phyloP scores from a whole-genome alignment of 2,329 filamentous ascomycete genomes.

The Zymoseptoria ardabiliae region DNA sequence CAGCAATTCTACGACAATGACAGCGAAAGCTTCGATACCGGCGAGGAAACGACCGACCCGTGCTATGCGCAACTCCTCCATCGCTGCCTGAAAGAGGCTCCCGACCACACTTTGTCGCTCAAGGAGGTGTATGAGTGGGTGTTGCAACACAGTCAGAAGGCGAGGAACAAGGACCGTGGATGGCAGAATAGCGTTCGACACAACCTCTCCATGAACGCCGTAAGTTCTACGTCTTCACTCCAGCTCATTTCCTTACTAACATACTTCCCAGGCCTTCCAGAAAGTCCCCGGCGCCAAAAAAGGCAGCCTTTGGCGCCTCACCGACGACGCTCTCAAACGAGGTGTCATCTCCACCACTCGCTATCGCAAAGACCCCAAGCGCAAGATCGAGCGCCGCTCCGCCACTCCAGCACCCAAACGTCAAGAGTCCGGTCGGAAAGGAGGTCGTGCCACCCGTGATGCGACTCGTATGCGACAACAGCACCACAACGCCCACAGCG shows the following conservation, averaged over 20 bases:
- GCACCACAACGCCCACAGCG: slow-evolving; percentile 7
- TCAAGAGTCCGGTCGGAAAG: slow-evolving; percentile 40
- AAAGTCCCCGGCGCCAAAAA: slow-evolving; percentile 56
- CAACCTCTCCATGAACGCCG: slow-evolving; percentile 91
- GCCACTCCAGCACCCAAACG: slow-evolving; percentile 31
- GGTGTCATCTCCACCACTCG: slow-evolving; percentile 80
- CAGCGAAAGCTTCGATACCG: not conserved
- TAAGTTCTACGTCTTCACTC: slow-evolving; percentile 42
- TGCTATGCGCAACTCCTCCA: slow-evolving; percentile 75
- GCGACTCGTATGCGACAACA: slow-evolving; percentile 21
- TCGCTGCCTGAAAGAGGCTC: slow-evolving; percentile 61
- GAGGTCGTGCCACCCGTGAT: slow-evolving; percentile 35
- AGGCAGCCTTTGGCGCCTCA: slow-evolving; percentile 69
- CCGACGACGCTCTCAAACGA: slow-evolving; percentile 57
- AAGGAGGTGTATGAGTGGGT: slow-evolving; percentile 93
- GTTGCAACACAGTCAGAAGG: slow-evolving; percentile 69
- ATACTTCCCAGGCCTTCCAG: slow-evolving; percentile 44
- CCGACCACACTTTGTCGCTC: slow-evolving; percentile 64
- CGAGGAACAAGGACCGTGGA: slow-evolving; percentile 51
- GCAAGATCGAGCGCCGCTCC: slow-evolving; percentile 27
- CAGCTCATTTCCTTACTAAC: slow-evolving; percentile 5
- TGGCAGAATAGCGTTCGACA: slow-evolving; percentile 97
- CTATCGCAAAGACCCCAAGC: slow-evolving; percentile 43
- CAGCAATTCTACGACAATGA: not conserved
- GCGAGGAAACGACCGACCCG: slow-evolving; percentile 10